Conservation (phyloP, 129 eudicot genomes). For the Escallonia herrerae region DNA sequence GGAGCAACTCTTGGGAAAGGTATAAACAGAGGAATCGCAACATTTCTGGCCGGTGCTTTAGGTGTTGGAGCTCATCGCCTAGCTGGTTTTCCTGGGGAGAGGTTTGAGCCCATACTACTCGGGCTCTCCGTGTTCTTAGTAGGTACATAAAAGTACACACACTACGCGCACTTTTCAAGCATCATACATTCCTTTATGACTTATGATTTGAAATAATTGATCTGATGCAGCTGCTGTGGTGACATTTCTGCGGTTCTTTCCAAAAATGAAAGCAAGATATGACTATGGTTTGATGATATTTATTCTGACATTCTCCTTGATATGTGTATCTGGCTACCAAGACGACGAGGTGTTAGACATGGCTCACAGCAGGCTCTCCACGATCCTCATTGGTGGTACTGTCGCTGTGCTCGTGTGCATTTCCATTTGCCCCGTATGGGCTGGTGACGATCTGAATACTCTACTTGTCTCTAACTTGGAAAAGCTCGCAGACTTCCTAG, state of each 20-base stretch:
- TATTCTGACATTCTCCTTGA: slow-evolving; percentile 38
- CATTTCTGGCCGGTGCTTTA: slow-evolving; percentile 31
- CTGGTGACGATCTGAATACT: slow-evolving; percentile 45
- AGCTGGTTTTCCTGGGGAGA: slow-evolving; percentile 35
- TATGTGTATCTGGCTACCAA: slow-evolving; percentile 36
- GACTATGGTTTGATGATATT: slow-evolving; percentile 47
- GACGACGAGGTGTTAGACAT: slow-evolving; percentile 28
- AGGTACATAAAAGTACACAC: slow-evolving; percentile 18
- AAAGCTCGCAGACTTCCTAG: slow-evolving; percentile 27
- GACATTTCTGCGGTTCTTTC: slow-evolving; percentile 43
- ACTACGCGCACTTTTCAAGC: neutral
- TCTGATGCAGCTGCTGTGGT: slow-evolving; percentile 32
- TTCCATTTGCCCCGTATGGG: slow-evolving; percentile 44
- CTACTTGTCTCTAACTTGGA: slow-evolving; percentile 28
- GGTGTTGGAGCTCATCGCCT: slow-evolving; percentile 49
- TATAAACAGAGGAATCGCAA: slow-evolving; percentile 39
- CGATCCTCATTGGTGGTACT: slow-evolving; percentile 31
- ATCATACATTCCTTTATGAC: neutral
- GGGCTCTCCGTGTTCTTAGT: slow-evolving; percentile 39
- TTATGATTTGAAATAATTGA: neutral
- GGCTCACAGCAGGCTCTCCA: slow-evolving; percentile 33
- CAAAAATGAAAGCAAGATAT: slow-evolving; percentile 41
- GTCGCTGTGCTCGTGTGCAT: slow-evolving; percentile 25
- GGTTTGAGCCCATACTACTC: slow-evolving; percentile 29
- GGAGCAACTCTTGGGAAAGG: slow-evolving; percentile 61